Evolutionary conservation across 1,284 basidiomycete genomes (phyloP), one percentile per base, ranked within the genome.

Genomic region (Cutaneotrichosporon mucoides): DNA sequence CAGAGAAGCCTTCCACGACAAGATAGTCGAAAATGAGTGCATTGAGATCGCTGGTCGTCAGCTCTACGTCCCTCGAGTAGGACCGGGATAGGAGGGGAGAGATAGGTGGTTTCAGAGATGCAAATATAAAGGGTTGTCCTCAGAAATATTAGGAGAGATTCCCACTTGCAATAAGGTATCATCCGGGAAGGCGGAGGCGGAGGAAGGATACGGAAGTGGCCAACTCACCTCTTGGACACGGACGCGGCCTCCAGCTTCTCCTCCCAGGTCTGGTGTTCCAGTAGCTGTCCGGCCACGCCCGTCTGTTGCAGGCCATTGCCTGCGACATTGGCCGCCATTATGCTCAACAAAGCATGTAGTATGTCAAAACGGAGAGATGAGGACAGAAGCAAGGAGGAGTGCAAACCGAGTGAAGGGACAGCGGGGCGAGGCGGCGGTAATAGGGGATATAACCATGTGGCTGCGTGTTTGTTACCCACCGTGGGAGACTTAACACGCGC

Each of bases 21-120:
- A 99, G 87, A 77, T 97, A 99, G 77, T 99, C 92, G 87, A 97
- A 94, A 50, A 99, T 86, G n/a, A 99, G 84, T 5, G 88, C 85
- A 76, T 99, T 96, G 62, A 99, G 81, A 76, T 99, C 94, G 78
- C 95, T 89, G 66, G 12, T 7, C 38, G 34, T 52, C 59, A 46
- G 60, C 47, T 58, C 11, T n/a, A 40, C 4, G 16, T 24, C 40
- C 47, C 3, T 12, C 6, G 4, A 6, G 33, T 10, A 24, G 40
- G 38, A 35, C 5, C 36, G 16, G 4, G 52, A 55, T 40, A 12
- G 12, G 38, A 40, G 38, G 38, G 43, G 10, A 38, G 59, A 58
- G 24, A 24, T 24, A 24, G 24, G 24, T 24, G 24, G 24, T 24
- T 63, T 82, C 80, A 84, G 81, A 79, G 70, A 62, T 69, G 76